Percentiles rank a stretch among this genome's conserved stretches.
These are phyloP conservation scores for Paraconiothyrium brasiliense DNA, from an alignment of 2,329 filamentous ascomycete genomes.

Conservation along the genomic window DNA sequence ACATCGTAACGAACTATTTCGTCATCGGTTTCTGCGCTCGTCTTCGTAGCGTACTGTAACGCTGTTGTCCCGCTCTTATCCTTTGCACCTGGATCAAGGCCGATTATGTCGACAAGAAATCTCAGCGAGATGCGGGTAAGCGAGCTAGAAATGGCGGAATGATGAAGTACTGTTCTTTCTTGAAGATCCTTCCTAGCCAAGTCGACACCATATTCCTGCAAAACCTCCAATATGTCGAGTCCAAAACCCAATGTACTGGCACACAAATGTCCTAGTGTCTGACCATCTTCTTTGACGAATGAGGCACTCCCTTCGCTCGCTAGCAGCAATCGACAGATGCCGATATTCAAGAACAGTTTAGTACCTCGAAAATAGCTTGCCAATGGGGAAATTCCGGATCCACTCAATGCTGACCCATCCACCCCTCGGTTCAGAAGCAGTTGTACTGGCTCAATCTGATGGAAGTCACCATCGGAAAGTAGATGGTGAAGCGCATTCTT, in stretches of 20 bases:
- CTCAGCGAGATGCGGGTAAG: slow-evolving; percentile 8
- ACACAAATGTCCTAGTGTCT: slow-evolving; percentile 19
- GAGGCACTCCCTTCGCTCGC: slow-evolving; percentile 18
- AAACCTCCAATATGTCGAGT: slow-evolving; percentile 11
- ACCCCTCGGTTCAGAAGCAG: neutral
- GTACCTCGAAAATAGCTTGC: neutral
- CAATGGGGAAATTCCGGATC: neutral
- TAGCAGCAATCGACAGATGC: slow-evolving; percentile 11
- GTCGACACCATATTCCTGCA: slow-evolving; percentile 20
- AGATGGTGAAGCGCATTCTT: neutral
- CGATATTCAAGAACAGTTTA: neutral
- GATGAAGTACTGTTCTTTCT: slow-evolving; percentile 20
- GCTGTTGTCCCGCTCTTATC: slow-evolving; percentile 20
- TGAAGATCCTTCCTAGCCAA: slow-evolving; percentile 18
- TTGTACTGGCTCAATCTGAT: neutral
- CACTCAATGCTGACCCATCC: neutral
- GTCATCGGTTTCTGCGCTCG: too few species aligned
- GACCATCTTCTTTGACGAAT: slow-evolving; percentile 15
- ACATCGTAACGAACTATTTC: too few species aligned
- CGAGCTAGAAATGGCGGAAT: slow-evolving; percentile 13
- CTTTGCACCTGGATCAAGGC: slow-evolving; percentile 18
- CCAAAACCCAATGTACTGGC: neutral
- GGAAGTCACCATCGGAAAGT: neutral
- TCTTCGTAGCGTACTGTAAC: slow-evolving; percentile 14
- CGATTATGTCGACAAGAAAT: neutral